Percentiles rank a stretch among this genome's conserved stretches.
Evolutionary conservation across 805 yeast genomes (phyloP).

Genomic region (Debaryomyces maramus): DNA sequence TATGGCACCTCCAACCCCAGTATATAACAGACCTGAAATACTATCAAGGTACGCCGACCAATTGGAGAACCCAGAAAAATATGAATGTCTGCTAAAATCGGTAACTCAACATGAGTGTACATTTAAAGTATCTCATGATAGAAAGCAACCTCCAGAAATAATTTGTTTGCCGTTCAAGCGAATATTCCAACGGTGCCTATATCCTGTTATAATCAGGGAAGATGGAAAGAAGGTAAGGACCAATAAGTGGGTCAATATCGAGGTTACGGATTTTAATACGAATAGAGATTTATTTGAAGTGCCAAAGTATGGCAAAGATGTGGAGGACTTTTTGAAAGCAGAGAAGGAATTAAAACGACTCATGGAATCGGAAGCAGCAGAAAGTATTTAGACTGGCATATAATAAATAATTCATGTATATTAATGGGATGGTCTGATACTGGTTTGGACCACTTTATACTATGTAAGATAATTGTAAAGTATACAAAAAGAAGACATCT

Average conservation of each 20-base stretch:
- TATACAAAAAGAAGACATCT: no score
- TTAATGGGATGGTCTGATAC: not conserved
- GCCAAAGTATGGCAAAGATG: conserved; percentile 23
- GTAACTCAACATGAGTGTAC: conserved; percentile 45
- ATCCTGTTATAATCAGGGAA: conserved; percentile 20
- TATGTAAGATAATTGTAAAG: not conserved
- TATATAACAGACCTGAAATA: conserved; percentile 31
- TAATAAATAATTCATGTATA: conserved; percentile 1
- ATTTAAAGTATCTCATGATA: conserved; percentile 27
- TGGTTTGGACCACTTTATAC: not conserved
- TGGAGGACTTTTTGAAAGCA: conserved; percentile 36
- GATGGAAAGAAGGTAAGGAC: conserved; percentile 25
- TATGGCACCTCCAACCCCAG: conserved; percentile 50
- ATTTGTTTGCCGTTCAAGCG: conserved; percentile 46
- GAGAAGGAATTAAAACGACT: conserved; percentile 37
- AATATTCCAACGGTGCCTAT: conserved; percentile 40
- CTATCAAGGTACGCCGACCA: conserved; percentile 24
- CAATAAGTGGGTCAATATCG: conserved; percentile 40
- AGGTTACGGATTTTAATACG: conserved; percentile 34
- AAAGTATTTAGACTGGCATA: not conserved
- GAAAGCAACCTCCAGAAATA: conserved; percentile 29
- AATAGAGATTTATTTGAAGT: conserved; percentile 27
- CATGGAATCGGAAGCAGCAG: conserved; percentile 25
- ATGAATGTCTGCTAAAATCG: conserved; percentile 33
- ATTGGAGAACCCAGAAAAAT: conserved; percentile 29